A percentile compares a stretch with the other conserved stretches of the same genome.
phyloP scores from a whole-genome alignment of 805 yeast genomes.

The Schizosaccharomyces lindneri region DNA sequence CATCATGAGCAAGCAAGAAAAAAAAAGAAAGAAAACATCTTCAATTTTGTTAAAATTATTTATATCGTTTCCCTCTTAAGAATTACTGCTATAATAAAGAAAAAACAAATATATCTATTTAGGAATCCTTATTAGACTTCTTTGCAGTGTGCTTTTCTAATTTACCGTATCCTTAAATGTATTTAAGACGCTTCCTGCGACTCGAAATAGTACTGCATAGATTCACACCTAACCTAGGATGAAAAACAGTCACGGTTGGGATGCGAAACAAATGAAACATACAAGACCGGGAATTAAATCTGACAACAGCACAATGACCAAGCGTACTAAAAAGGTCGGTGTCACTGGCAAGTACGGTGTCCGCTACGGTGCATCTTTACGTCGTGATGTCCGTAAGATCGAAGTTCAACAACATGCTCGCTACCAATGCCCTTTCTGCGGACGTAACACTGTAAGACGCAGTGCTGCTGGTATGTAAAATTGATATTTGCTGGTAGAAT shows the following conservation, averaged over 20 bases:
- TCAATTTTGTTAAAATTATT: too few relatives aligned
- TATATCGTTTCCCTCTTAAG: too few relatives aligned
- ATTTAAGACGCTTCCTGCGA: background rate
- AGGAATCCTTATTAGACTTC: too few relatives aligned
- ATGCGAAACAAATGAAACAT: background rate
- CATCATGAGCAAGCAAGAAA: too few relatives aligned
- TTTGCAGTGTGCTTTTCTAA: too few relatives aligned
- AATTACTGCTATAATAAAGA: too few relatives aligned
- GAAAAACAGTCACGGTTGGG: background rate
- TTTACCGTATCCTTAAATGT: too few relatives aligned
- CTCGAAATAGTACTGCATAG: background rate
- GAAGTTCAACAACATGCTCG: slow-evolving; percentile 97
- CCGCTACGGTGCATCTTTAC: slow-evolving; percentile 99
- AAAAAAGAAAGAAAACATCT: too few relatives aligned
- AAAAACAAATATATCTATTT: too few relatives aligned
- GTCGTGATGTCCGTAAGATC: slow-evolving; percentile 98
- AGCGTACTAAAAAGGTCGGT: slow-evolving; percentile 99
- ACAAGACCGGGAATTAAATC: background rate
- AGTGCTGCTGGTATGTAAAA: slow-evolving; percentile 50
- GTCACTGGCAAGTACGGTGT: slow-evolving; percentile 99
- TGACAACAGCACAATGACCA: slow-evolving; percentile 29
- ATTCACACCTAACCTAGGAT: background rate
- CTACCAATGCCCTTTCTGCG: slow-evolving; percentile 99
- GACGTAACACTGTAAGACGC: slow-evolving; percentile 95
- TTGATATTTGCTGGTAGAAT: background rate